Percentiles rank a stretch among this genome's conserved stretches.
These are phyloP conservation scores for Fusarium tjaetaba DNA, from an alignment of 2,329 filamentous ascomycete genomes.

Conservation along the genomic window DNA sequence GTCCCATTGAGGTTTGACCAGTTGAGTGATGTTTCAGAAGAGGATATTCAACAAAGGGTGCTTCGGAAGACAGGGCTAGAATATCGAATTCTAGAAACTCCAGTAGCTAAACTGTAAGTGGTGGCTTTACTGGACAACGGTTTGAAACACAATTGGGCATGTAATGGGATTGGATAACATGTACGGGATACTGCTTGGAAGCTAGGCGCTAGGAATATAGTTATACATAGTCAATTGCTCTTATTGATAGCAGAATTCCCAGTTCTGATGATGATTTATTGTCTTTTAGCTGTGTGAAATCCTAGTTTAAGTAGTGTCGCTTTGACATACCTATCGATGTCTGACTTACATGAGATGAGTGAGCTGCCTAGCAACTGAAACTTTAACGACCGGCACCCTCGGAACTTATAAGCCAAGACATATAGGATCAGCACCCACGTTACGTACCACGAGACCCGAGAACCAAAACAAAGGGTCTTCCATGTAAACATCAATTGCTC, in stretches of 20 bases:
- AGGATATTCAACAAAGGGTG: conserved; percentile 55
- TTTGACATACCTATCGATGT: background rate
- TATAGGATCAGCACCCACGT: background rate
- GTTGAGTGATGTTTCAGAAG: conserved; percentile 56
- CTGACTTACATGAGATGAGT: background rate
- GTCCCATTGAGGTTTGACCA: conserved; percentile 53
- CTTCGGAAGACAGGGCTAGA: conserved; percentile 39
- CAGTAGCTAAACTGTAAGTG: conserved; percentile 46
- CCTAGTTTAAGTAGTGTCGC: background rate
- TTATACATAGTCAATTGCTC: background rate
- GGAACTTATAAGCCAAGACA: conserved; percentile 8
- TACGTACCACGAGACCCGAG: background rate
- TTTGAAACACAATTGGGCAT: background rate
- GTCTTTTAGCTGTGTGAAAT: background rate
- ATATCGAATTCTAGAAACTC: background rate
- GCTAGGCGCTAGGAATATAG: background rate
- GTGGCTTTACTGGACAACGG: background rate
- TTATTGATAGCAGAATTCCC: background rate
- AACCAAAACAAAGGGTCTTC: background rate
- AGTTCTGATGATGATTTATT: background rate
- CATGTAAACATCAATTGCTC: background rate
- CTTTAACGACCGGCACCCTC: conserved; percentile 15
- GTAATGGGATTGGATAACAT: background rate
- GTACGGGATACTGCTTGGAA: background rate
- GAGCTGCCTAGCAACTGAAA: conserved; percentile 12